Conservation (phyloP, 768 basidiomycete genomes). For the Suillus paluster region DNA sequence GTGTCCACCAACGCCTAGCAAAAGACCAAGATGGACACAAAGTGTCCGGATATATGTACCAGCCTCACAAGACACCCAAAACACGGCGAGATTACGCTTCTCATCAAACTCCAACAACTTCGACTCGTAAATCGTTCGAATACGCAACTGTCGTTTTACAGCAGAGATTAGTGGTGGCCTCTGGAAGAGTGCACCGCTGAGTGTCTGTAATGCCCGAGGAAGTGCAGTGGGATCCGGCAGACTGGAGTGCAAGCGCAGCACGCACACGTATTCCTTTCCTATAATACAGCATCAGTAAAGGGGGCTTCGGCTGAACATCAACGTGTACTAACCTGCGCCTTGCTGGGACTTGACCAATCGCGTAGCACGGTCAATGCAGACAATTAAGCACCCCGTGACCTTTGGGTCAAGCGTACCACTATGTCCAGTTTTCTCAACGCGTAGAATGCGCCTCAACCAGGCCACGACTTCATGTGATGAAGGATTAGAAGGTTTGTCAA, state of each 20-base stretch:
- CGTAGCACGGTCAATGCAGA: slow-evolving; percentile 98
- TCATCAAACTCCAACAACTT: slow-evolving; percentile 97
- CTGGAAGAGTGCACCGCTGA: slow-evolving; percentile 98
- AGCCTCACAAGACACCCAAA: slow-evolving; percentile 99
- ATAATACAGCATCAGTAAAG: slow-evolving; percentile 6
- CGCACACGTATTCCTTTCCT: slow-evolving; percentile 99
- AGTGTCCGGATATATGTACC: slow-evolving; percentile 96
- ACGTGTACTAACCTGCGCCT: slow-evolving; percentile 77
- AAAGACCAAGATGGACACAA: slow-evolving; percentile 93
- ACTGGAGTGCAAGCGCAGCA: slow-evolving; percentile 87
- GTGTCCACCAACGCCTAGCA: slow-evolving; percentile 98
- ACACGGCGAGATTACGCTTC: slow-evolving; percentile 93
- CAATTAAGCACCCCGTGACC: slow-evolving; percentile 98
- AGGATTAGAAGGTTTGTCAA: slow-evolving; percentile 99
- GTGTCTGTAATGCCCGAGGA: slow-evolving; percentile 92
- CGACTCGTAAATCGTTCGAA: slow-evolving; percentile 96
- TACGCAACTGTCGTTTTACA: slow-evolving; percentile 96
- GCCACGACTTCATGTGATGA: slow-evolving; percentile 99
- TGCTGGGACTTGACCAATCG: slow-evolving; percentile 98
- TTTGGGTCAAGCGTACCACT: slow-evolving; percentile 99
- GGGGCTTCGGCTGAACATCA: background rate
- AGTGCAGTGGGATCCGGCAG: slow-evolving; percentile 84
- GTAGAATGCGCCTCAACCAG: slow-evolving; percentile 95
- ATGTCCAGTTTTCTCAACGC: slow-evolving; percentile 98
- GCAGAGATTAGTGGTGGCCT: slow-evolving; percentile 98